Base-by-base conservation (phyloP, 2,329 filamentous ascomycete genomes). In the Calonectria pseudoturangicola region DNA sequence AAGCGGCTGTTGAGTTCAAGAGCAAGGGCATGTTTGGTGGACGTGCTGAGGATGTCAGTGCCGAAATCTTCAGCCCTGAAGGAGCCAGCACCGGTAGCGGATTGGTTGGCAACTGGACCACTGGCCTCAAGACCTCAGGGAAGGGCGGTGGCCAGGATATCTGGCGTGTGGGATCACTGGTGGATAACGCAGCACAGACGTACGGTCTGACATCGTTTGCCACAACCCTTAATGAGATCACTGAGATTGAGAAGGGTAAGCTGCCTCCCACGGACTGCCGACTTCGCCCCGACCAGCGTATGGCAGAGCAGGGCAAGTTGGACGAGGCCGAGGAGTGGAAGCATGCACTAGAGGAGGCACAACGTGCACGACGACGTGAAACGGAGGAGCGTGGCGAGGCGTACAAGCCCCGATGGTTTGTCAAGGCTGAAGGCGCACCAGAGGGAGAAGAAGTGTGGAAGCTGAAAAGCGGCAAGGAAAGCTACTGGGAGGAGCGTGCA, bases 1-100 rank as follows among this genome's bases (percentile, higher is more conserved):
- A 95, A 82, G 94, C 95, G 1, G 89, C 93, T n/a, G 92, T 95
- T 58, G 95, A 96, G 70, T 99, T 99, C 87, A 97, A 97, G 82
- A 92, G 93, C 68, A 97, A 97, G 81, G 96, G 97, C 76, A 98
- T 99, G 95, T 99, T 98, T 85, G 96, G 96, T 39, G 97, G 97
- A 16, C 92, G 97, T 70, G 94, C 93, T 74, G 97, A 99, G 84
- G 97, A 99, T 74, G 94, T 98, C 12, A 88, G 90, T 43, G 93
- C 96, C 8, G 93, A 96, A 78, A 89, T 92, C 1, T 93, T 93
- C 76, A 92, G 93, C 71, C 84, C 89, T 0, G 88, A 93, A 68
- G 95, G 95, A 48, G 84, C 86, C 28, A 88, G 91, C 25, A 89
- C 93, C 0, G 89, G 94, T 0, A 87, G 93, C 13, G 92, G 93